Evolutionary conservation across 192 early-diverging fungal genomes (phyloP), one percentile per base, ranked within the genome.

Genomic region (Coemansia sp.): DNA sequence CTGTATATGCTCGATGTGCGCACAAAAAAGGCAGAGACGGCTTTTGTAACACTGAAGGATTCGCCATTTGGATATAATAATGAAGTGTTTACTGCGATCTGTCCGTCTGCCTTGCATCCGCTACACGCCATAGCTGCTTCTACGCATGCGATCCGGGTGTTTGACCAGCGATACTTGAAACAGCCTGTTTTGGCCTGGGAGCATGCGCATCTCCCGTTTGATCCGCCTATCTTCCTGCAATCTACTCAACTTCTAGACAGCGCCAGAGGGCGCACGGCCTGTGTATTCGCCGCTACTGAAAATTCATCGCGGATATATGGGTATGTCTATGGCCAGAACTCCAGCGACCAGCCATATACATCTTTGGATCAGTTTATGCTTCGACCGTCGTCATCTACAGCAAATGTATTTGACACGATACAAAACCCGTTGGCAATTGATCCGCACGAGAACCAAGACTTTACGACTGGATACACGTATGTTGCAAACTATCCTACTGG

Each of bases 111-210:
- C 3, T 25, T 71, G 26, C 71, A 80, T 23, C 71, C 77, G 23
- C 62, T 74, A 57, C 77, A 80, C 11, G 77, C 71, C 2, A 42
- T 71, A 1, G 77, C 62, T 0, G 77, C 77, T 11, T 74, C 77
- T 37, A 71, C 71, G 3, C 77, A 65, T 25, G 61, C 48, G 4
- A 57, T 80, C 21, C 67, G 77, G 4, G 58, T 80, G n/a, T 70
- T 67, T 47, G 77, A 80, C 62, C 77, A 74, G 31, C 59, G 77
- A 8, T 70, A 74, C 53, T 20, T 53, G 40, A 44, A 51, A 5
- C 68, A 74, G 68, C 77, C 77, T 5, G 34, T 80, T 10, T 22
- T 74, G 6, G 71, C 68, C 3, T 80, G 77, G 77, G 57, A 31
- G 22, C 48, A 69, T 22, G 42, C 56, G 2, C 51, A 44, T 17